These are phyloP conservation scores for Mycena galopus DNA, from an alignment of 768 basidiomycete genomes.

Conservation along the genomic window DNA sequence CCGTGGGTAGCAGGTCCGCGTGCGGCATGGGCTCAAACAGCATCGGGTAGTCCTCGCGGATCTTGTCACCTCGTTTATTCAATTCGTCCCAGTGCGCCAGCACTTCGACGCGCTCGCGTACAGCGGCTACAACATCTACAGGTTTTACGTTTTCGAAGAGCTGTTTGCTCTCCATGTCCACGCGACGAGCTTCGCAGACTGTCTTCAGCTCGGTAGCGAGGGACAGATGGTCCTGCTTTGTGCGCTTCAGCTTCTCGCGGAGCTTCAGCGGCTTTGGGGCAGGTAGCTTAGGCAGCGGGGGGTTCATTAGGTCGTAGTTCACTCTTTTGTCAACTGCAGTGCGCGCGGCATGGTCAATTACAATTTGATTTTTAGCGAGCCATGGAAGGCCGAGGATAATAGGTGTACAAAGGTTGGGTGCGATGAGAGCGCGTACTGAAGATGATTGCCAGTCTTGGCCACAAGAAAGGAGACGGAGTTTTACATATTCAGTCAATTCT, in stretches of 20 bases:
- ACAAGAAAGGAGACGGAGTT: constrained; percentile 28
- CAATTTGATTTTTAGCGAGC: constrained; percentile 33
- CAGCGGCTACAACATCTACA: constrained; percentile 28
- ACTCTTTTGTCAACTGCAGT: constrained; percentile 35
- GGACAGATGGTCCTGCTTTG: not conserved
- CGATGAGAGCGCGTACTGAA: constrained; percentile 38
- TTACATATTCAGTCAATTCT: constrained; percentile 37
- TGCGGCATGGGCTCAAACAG: constrained; percentile 35
- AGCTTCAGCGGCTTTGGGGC: not conserved
- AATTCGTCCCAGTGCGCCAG: not conserved
- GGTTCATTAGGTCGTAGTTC: constrained; percentile 31
- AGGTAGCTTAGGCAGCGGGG: not conserved
- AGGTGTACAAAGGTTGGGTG: constrained; percentile 34
- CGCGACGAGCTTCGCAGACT: not conserved
- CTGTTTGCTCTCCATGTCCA: not conserved
- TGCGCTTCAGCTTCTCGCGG: not conserved
- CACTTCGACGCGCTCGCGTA: constrained; percentile 32
- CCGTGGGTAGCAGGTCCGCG: constrained; percentile 25
- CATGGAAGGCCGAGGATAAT: constrained; percentile 44
- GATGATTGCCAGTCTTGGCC: constrained; percentile 38
- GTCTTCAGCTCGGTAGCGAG: not conserved
- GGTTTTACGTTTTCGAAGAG: constrained; percentile 23
- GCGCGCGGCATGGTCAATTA: constrained; percentile 33
- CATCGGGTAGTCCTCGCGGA: not conserved
- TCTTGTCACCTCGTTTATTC: not conserved